phyloP scores from a whole-genome alignment of 192 early-diverging fungal genomes.

The Obelidium mucronatum region DNA sequence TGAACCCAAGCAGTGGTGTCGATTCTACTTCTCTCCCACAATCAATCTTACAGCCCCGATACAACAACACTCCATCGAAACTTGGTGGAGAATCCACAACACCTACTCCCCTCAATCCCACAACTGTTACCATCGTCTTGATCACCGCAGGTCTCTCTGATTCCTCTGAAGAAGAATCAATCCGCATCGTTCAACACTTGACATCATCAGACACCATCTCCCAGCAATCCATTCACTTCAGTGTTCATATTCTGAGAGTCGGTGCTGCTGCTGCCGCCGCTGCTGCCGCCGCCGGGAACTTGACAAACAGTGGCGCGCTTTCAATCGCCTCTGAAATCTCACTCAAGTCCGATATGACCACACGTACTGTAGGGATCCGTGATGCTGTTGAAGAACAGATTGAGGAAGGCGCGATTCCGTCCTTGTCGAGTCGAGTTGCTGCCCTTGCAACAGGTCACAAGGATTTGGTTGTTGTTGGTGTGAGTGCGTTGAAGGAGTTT shows the following conservation, averaged over 20 bases:
- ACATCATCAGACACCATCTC: background rate
- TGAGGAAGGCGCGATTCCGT: background rate
- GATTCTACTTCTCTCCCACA: background rate
- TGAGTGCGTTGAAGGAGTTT: background rate
- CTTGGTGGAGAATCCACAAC: too few relatives aligned
- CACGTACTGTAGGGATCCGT: too few relatives aligned
- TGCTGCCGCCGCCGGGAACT: too few relatives aligned
- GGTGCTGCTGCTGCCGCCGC: background rate
- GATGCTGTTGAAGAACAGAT: background rate
- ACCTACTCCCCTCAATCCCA: too few relatives aligned
- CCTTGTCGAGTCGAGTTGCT: background rate
- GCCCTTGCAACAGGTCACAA: background rate
- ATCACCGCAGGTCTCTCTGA: background rate
- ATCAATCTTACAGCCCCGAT: too few relatives aligned
- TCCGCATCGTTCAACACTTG: background rate
- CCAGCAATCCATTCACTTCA: background rate
- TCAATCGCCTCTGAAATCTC: too few relatives aligned
- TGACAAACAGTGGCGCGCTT: background rate
- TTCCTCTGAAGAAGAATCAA: background rate
- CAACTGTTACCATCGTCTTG: background rate
- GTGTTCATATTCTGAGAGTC: background rate
- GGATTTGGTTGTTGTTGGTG: constrained; percentile 11
- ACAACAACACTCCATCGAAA: too few relatives aligned
- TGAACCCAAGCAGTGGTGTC: background rate
- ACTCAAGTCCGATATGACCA: too few relatives aligned